Evolutionary conservation across 1,139 yeast genomes (phyloP).

Genomic region (Diutina sp.): DNA sequence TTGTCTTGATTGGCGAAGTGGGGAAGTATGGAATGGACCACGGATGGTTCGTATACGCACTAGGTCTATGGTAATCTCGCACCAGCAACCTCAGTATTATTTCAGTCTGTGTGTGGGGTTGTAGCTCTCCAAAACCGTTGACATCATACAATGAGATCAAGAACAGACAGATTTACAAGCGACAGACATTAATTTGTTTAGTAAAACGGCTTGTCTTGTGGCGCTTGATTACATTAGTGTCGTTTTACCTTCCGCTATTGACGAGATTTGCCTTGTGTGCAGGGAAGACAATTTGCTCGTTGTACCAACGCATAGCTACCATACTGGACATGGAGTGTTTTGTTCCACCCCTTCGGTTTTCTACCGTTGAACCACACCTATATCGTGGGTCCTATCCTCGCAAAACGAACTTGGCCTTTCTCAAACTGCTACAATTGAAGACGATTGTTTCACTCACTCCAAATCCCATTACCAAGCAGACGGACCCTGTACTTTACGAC

Average conservation of each 20-base stretch:
- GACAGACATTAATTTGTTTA: too few species aligned
- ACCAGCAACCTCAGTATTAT: neutral
- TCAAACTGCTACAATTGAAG: conserved; percentile 51
- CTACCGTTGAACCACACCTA: conserved; percentile 53
- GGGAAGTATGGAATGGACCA: neutral
- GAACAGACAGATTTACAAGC: neutral
- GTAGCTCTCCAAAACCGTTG: neutral
- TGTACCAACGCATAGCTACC: neutral
- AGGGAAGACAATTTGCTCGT: neutral
- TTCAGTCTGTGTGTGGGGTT: neutral
- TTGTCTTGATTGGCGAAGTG: neutral
- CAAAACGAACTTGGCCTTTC: conserved; percentile 56
- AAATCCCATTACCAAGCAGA: conserved; percentile 43
- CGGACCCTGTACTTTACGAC: conserved; percentile 35
- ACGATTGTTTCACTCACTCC: conserved; percentile 78
- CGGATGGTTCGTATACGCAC: neutral
- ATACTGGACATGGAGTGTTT: conserved; percentile 10
- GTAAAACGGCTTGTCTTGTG: too few species aligned
- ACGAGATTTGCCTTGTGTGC: neutral
- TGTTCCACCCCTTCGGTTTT: conserved; percentile 76
- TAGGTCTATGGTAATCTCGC: neutral
- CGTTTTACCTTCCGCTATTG: neutral
- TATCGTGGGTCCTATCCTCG: conserved; percentile 86
- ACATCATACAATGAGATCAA: neutral
- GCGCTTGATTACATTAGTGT: too few species aligned